Evolutionary conservation across 805 yeast genomes (phyloP).

Genomic region (Candida argentea): DNA sequence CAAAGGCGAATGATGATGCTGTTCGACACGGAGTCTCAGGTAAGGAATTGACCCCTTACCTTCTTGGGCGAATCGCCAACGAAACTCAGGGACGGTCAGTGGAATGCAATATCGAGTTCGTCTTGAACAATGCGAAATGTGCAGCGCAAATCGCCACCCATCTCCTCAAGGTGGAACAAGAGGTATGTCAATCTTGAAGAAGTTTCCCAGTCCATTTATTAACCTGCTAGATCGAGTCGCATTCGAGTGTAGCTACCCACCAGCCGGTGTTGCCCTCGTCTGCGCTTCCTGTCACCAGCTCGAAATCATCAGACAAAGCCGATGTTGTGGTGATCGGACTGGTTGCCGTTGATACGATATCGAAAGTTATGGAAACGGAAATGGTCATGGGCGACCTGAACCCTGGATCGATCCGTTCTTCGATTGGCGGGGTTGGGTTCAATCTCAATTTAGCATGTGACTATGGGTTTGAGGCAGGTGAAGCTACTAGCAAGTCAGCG

Average conservation of each 20-base stretch:
- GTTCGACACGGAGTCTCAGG: conserved; percentile 44
- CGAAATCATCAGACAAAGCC: conserved; percentile 4
- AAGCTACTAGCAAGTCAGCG: conserved; percentile 2
- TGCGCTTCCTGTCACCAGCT: too few relatives aligned
- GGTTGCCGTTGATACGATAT: conserved; percentile 64
- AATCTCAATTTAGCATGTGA: conserved; percentile 63
- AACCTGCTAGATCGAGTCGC: too few relatives aligned
- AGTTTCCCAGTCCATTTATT: too few relatives aligned
- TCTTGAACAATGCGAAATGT: conserved; percentile 60
- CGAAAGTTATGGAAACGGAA: conserved; percentile 28
- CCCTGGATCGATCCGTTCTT: conserved; percentile 48
- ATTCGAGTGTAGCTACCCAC: conserved; percentile 1
- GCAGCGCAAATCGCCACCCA: conserved; percentile 61
- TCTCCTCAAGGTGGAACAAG: conserved; percentile 27
- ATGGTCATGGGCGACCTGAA: conserved; percentile 50
- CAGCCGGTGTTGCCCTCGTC: neutral
- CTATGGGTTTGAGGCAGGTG: conserved; percentile 11
- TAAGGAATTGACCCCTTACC: conserved; percentile 70
- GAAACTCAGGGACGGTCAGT: conserved; percentile 66
- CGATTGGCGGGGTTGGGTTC: conserved; percentile 80
- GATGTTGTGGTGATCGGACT: conserved; percentile 55
- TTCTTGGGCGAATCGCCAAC: conserved; percentile 53
- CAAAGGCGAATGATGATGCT: conserved; percentile 50
- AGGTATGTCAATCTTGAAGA: conserved; percentile 5
- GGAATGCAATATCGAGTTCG: conserved; percentile 62